Percentiles rank a stretch among this genome's conserved stretches.
phyloP scores from a whole-genome alignment of 768 basidiomycete genomes.

The Mrakia gelida region DNA sequence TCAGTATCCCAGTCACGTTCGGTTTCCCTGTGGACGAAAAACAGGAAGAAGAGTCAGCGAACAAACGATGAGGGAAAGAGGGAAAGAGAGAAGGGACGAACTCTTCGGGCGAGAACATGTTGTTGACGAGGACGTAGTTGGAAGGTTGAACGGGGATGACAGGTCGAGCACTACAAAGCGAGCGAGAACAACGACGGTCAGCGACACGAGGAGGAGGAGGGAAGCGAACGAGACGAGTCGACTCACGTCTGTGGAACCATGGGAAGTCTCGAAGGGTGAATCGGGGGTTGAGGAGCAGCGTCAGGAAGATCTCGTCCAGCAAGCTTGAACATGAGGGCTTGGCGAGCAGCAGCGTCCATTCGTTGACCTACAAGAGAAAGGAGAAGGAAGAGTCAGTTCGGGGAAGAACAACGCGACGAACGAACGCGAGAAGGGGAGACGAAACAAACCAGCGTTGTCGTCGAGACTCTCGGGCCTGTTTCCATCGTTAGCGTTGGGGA shows the following conservation, averaged over 20 bases:
- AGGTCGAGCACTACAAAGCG: constrained; percentile 57
- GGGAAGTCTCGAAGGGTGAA: constrained; percentile 27
- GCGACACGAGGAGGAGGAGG: too few relatives aligned
- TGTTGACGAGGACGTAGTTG: constrained; percentile 79
- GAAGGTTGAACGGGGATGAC: constrained; percentile 73
- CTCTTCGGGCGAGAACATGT: constrained; percentile 99
- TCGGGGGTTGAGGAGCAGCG: constrained; percentile 17
- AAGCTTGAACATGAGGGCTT: constrained; percentile 99
- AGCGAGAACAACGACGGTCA: too few relatives aligned
- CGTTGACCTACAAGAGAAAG: constrained; percentile 14
- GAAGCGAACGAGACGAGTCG: too few relatives aligned
- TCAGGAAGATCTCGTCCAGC: constrained; percentile 63
- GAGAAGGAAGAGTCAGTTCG: too few relatives aligned
- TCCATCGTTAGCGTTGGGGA: constrained; percentile 1
- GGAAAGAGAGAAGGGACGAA: constrained; percentile 47
- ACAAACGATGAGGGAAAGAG: background rate
- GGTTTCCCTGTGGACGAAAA: constrained; percentile 63
- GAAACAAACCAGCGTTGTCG: constrained; percentile 28
- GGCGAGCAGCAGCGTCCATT: constrained; percentile 64
- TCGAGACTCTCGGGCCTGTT: constrained; percentile 28
- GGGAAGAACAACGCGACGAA: background rate
- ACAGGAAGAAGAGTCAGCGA: constrained; percentile 18
- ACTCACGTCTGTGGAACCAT: constrained; percentile 10
- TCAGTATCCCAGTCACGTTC: constrained; percentile 96
- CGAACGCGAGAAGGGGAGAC: background rate